These are phyloP conservation scores for Eucalyptus pauciflora DNA, from an alignment of 345 rosid species.

Conservation along the genomic window DNA sequence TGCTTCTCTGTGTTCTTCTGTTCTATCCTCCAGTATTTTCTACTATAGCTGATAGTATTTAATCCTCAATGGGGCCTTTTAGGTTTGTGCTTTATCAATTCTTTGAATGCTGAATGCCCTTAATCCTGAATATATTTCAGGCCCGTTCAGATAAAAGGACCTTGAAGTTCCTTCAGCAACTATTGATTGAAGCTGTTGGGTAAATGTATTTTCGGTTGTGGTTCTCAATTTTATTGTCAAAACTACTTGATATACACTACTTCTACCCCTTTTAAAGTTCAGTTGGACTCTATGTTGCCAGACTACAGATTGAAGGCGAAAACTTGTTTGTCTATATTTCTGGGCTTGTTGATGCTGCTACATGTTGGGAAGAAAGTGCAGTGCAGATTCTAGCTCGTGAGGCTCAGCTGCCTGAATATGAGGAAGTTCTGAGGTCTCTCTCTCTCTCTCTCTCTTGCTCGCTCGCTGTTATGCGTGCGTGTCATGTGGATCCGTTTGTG, in stretches of 20 bases:
- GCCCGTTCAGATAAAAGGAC: conserved; percentile 38
- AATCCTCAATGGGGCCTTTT: background rate
- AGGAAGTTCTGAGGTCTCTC: conserved; percentile 61
- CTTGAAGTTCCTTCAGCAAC: conserved; percentile 46
- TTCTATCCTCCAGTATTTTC: background rate
- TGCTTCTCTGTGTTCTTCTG: background rate
- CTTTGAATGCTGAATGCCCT: background rate
- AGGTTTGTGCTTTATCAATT: background rate
- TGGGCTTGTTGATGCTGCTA: conserved; percentile 39
- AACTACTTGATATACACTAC: background rate
- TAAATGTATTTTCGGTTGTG: conserved; percentile 9
- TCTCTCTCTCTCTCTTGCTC: background rate
- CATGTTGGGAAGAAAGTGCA: conserved; percentile 71
- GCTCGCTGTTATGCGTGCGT: background rate
- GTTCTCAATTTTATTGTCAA: background rate
- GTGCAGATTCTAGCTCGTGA: conserved; percentile 25
- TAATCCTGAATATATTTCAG: conserved; percentile 18
- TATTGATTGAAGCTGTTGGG: conserved; percentile 48
- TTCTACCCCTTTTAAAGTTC: background rate
- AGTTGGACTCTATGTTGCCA: conserved; percentile 10
- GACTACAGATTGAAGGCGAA: conserved; percentile 62
- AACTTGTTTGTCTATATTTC: conserved; percentile 39
- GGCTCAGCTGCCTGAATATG: conserved; percentile 60
- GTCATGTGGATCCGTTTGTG: background rate
- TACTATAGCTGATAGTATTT: background rate